Percentiles rank a stretch among this genome's conserved stretches.
Evolutionary conservation across 495 filamentous ascomycete genomes (phyloP).

Genomic region (Glutinoglossum americanum): DNA sequence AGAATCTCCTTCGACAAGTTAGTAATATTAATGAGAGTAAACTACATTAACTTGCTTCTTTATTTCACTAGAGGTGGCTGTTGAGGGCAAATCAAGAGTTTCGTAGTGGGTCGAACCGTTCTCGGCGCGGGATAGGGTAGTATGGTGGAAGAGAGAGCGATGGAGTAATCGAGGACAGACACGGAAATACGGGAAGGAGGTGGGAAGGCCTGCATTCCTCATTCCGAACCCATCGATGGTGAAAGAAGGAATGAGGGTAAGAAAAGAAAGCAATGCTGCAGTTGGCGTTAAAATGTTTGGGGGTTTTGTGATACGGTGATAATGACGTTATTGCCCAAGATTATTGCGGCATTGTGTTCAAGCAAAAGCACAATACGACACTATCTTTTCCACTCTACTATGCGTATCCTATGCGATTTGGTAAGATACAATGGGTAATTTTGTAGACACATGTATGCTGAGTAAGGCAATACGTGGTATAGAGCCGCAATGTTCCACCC

Average conservation of each 20-base stretch:
- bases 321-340: background rate
- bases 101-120: constrained; percentile 46
- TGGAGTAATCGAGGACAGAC: background rate
- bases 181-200: background rate
- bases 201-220: constrained; percentile 1
- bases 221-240: constrained; percentile 1
- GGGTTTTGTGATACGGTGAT: background rate
- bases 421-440: too few species aligned
- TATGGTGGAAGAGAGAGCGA: constrained; percentile 1
- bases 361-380: too few species aligned
- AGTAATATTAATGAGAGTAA: constrained; percentile 2
- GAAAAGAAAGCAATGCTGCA: background rate
- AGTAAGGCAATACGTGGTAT: background rate
- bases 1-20: constrained; percentile 46
- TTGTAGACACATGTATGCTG: too few species aligned
- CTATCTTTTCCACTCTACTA: too few species aligned
- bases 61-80: constrained; percentile 52
- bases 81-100: constrained; percentile 46
- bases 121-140: background rate
- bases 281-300: background rate
- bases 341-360: too few species aligned
- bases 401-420: too few species aligned
- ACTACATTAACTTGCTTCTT: constrained; percentile 40
- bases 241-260: background rate
- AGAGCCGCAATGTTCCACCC: background rate